Evolutionary conservation across 176 grass and related monocot species (phyloP).

Genomic region (Ananas comosus): DNA sequence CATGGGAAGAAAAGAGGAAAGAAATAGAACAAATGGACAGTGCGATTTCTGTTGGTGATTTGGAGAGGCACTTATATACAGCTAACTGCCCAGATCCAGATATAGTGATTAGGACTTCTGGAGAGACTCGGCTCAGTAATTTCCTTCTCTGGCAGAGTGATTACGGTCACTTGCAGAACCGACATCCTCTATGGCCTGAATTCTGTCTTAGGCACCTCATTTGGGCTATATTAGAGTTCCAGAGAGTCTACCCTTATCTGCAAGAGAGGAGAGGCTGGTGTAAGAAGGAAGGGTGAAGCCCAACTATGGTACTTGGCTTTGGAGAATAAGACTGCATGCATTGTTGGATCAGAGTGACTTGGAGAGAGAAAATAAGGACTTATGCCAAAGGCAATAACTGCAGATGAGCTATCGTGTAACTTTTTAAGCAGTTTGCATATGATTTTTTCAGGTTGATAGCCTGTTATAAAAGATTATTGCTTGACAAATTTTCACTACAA

Average conservation of each 20-base stretch:
- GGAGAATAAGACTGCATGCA: no score
- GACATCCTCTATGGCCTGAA: conserved; percentile 55
- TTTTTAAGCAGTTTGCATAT: no score
- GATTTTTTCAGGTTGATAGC: no score
- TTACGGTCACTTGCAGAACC: conserved; percentile 63
- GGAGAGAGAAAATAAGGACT: no score
- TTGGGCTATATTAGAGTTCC: conserved; percentile 59
- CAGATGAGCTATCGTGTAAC: no score
- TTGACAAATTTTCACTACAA: no score
- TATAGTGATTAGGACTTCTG: conserved; percentile 68
- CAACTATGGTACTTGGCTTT: no score
- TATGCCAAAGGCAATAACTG: no score
- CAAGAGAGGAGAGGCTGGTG: conserved; percentile 28
- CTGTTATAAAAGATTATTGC: no score
- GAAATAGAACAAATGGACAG: conserved; percentile 3
- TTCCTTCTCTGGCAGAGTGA: conserved; percentile 78
- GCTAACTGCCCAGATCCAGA: conserved; percentile 53
- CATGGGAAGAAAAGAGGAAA: conserved; percentile 30
- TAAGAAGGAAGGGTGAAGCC: conserved; percentile 32
- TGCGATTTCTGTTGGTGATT: conserved; percentile 38
- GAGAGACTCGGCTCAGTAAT: conserved; percentile 72
- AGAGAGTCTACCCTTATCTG: conserved; percentile 38
- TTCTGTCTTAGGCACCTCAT: conserved; percentile 48
- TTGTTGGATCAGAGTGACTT: neutral
- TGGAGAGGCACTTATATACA: conserved; percentile 49